Percentiles rank a stretch among this genome's conserved stretches.
Evolutionary conservation across 345 rosid species (phyloP).

Genomic region (Aquilaria malaccensis): DNA sequence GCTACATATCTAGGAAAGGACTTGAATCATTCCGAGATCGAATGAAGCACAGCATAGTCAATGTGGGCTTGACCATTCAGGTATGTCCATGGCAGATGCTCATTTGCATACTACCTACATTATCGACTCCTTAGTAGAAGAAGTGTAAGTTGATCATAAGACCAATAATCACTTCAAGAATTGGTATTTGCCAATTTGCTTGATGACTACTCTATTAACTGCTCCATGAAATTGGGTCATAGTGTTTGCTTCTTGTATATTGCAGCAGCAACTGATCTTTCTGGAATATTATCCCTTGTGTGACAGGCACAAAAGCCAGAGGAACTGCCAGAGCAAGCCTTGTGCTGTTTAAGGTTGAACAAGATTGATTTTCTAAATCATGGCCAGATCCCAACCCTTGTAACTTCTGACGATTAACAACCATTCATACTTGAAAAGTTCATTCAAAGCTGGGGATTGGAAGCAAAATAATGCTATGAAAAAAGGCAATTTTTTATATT

Average conservation of each 20-base stretch:
- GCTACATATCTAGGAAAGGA: constrained; percentile 84
- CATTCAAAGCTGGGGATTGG: background rate
- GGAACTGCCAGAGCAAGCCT: constrained; percentile 78
- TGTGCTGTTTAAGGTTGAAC: constrained; percentile 65
- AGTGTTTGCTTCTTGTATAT: no score
- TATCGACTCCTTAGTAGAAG: no score
- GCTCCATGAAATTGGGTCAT: no score
- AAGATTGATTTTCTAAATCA: constrained; percentile 63
- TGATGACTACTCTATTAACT: no score
- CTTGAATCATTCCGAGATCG: constrained; percentile 77
- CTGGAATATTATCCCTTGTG: no score
- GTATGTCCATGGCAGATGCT: constrained; percentile 21
- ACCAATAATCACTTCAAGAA: no score
- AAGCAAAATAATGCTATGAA: no score
- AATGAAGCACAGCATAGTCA: constrained; percentile 46
- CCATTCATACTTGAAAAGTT: constrained; percentile 3
- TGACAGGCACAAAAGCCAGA: constrained; percentile 73
- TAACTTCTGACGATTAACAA: constrained; percentile 25
- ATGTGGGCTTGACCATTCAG: constrained; percentile 84
- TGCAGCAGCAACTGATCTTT: no score
- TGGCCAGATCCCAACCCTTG: constrained; percentile 64
- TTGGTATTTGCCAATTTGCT: no score
- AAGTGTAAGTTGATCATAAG: no score
- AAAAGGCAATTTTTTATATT: constrained; percentile 1
- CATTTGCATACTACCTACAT: no score